Evolutionary conservation across 2,329 filamentous ascomycete genomes (phyloP), one percentile per base, ranked within the genome.

Genomic region (Exophiala sp.): DNA sequence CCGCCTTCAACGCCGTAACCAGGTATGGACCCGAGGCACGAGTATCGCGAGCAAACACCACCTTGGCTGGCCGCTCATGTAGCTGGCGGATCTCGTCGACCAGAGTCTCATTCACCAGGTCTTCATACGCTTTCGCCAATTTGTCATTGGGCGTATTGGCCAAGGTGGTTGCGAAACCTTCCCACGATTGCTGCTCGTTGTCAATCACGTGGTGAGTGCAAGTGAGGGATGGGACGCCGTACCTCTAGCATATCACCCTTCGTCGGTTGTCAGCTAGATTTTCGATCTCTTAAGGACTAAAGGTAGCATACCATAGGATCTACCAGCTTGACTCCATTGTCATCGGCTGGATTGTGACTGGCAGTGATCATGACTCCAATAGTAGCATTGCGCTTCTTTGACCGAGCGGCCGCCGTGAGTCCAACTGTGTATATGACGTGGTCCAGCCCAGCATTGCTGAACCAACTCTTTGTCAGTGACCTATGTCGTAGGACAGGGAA

Each of bases 291-390:
- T n/a, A n/a, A n/a, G n/a, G n/a, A n/a, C n/a, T n/a, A n/a, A n/a
- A n/a, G n/a, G n/a, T n/a, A n/a, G n/a, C 70, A 40, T 64, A 82
- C 80, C 83, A 95, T 86, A 10, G 93, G 93, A 69, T 98, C 93
- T 57, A 98, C 88, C 60, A 98, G 81, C 78, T 95, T 95, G 68
- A 95, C 85, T 44, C 89, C 89, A 68, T 95, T 95, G 71, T 95
- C 89, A 61, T 81, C 78, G 27, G 89, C 85, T 14, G 87, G 87
- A 71, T 95, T 95, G 76, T 95, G 89, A 64, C 87, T 94, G 56
- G 89, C 89, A 35, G 89, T 95, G 68, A 95, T 86, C 89, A 95
- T 95, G 60, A 98, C 85, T 64, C 93, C 93, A 64, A 98, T 95
- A 62, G 88, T 85, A 73, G 94, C 87, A 67, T 85, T 84, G 62